These are phyloP conservation scores for Pseudozyma tsukubaensis DNA, from an alignment of 1,284 basidiomycete genomes.

Conservation along the genomic window DNA sequence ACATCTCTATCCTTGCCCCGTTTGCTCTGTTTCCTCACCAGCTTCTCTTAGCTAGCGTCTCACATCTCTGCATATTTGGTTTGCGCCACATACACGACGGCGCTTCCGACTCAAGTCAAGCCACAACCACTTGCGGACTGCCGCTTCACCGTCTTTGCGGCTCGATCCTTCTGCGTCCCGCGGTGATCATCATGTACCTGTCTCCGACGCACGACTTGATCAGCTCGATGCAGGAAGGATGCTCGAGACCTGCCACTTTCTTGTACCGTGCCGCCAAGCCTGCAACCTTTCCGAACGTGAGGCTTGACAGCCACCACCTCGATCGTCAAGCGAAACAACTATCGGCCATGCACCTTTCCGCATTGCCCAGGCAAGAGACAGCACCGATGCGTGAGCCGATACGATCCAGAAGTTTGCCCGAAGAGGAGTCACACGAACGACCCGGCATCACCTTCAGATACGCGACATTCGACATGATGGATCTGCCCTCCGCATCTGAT, in stretches of 20 bases:
- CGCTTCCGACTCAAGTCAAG: no score
- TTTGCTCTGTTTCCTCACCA: not conserved
- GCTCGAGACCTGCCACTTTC: constrained; percentile 13
- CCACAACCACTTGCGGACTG: no score
- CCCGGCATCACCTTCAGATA: not conserved
- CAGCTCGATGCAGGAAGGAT: constrained; percentile 21
- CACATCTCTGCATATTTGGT: no score
- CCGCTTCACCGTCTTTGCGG: not conserved
- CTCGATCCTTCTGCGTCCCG: no score
- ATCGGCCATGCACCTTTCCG: not conserved
- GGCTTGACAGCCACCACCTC: no score
- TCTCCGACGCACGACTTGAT: constrained; percentile 26
- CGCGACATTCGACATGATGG: no score
- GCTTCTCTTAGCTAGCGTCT: not conserved
- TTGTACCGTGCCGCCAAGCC: constrained; percentile 1
- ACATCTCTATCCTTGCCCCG: not conserved
- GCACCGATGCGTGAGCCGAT: not conserved
- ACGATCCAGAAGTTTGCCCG: no score
- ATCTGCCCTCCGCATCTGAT: not conserved
- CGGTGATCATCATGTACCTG: constrained; percentile 19
- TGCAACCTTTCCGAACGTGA: not conserved
- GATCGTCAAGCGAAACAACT: not conserved
- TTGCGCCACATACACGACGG: no score
- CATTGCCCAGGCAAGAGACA: not conserved
- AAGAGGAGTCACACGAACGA: not conserved